Conservation (phyloP, 2,329 filamentous ascomycete genomes). For the Ascochyta pisi region DNA sequence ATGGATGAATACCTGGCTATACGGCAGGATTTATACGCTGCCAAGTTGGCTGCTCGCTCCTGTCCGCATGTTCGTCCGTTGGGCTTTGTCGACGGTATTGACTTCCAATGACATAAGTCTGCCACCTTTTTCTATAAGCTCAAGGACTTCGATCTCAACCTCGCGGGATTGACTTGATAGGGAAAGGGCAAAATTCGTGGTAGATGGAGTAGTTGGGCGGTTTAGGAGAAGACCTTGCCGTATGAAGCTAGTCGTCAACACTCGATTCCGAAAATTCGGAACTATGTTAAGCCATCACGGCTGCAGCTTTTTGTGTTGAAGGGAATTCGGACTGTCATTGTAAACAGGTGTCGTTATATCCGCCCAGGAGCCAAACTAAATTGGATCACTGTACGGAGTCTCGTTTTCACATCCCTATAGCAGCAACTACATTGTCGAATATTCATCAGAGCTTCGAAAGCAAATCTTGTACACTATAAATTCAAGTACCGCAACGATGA, state of each 20-base stretch:
- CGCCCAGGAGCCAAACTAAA: too few relatives aligned
- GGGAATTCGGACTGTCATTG: too few relatives aligned
- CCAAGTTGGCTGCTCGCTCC: conserved; percentile 18
- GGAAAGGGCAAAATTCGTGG: not conserved
- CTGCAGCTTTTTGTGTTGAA: not conserved
- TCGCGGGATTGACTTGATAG: not conserved
- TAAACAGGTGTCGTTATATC: too few relatives aligned
- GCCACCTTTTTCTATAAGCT: not conserved
- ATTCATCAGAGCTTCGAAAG: not conserved
- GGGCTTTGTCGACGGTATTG: not conserved
- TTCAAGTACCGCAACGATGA: conserved; percentile 39
- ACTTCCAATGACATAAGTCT: not conserved
- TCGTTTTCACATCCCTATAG: too few relatives aligned
- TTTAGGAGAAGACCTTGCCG: not conserved
- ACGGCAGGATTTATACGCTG: conserved; percentile 11
- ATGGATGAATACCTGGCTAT: not conserved
- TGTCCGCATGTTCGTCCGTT: conserved; percentile 11
- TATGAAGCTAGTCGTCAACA: conserved; percentile 11
- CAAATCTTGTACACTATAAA: not conserved
- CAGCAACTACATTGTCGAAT: too few relatives aligned
- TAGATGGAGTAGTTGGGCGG: not conserved
- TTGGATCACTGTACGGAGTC: too few relatives aligned
- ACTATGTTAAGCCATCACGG: not conserved
- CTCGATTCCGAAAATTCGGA: conserved; percentile 15
- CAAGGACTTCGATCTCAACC: not conserved